Conservation (phyloP, 176 grass and related monocot species). For the Zizania latifolia region DNA sequence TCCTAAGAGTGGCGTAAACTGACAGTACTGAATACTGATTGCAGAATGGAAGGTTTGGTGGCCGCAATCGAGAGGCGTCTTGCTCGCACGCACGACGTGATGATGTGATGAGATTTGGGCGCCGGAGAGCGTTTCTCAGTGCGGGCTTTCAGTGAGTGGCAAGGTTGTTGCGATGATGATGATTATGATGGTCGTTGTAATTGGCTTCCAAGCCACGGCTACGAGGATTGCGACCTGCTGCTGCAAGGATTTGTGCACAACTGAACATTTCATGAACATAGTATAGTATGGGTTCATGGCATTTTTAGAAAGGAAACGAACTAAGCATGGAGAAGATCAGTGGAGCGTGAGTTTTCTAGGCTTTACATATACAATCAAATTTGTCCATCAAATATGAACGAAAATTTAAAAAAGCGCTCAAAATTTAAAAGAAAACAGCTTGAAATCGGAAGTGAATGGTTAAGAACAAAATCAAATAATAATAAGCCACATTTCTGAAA, state of each 20-base stretch:
- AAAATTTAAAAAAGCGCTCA: too few species aligned
- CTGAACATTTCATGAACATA: too few species aligned
- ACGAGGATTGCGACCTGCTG: not conserved
- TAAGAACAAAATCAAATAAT: too few species aligned
- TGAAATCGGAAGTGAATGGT: too few species aligned
- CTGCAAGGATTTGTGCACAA: not conserved
- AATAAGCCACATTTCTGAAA: too few species aligned
- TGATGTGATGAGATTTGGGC: constrained; percentile 17
- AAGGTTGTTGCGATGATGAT: not conserved
- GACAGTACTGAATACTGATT: not conserved
- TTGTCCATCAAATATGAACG: too few species aligned
- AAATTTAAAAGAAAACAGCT: too few species aligned
- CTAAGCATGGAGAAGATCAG: too few species aligned
- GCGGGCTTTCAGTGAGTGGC: not conserved
- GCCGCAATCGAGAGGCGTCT: not conserved
- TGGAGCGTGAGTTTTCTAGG: too few species aligned
- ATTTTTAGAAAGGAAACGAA: too few species aligned
- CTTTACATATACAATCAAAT: too few species aligned
- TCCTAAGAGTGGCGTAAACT: not conserved
- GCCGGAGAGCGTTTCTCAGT: constrained; percentile 1
- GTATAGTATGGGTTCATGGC: too few species aligned
- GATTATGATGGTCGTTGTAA: constrained; percentile 24
- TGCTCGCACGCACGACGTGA: not conserved
- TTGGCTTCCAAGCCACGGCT: constrained; percentile 61
- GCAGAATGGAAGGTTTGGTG: constrained; percentile 39